Evolutionary conservation across 345 rosid genomes (phyloP).

Genomic region (Eucalyptus tenuipes): DNA sequence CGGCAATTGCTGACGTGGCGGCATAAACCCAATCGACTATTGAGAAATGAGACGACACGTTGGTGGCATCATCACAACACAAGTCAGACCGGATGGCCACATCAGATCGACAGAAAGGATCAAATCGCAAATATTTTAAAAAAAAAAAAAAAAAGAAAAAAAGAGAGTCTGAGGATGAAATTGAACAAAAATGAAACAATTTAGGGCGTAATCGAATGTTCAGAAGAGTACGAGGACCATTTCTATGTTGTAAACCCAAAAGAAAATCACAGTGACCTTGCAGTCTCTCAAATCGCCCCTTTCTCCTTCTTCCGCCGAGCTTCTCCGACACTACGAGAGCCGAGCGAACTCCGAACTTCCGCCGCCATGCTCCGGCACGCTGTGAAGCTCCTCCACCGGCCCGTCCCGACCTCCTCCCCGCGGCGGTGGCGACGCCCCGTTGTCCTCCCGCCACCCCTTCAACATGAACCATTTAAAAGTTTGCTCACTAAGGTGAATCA

Average conservation of each 20-base stretch:
- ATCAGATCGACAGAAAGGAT: background rate
- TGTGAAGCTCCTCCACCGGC: background rate
- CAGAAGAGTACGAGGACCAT: background rate
- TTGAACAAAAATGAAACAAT: background rate
- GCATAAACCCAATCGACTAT: background rate
- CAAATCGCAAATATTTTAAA: background rate
- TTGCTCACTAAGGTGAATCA: no score
- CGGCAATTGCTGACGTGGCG: background rate
- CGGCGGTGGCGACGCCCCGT: no score
- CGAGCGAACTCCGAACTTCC: slow-evolving; percentile 16
- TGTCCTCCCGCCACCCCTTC: background rate
- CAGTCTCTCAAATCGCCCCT: background rate
- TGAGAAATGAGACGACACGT: background rate
- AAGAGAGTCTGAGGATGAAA: background rate
- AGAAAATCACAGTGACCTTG: background rate
- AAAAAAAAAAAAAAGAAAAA: background rate
- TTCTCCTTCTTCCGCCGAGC: background rate
- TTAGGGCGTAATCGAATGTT: background rate
- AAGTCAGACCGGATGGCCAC: slow-evolving; percentile 29
- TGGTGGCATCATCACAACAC: no score
- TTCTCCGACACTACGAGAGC: slow-evolving; percentile 24
- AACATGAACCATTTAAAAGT: no score
- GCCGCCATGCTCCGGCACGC: slow-evolving; percentile 24
- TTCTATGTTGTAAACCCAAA: background rate
- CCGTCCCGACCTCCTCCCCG: background rate